Conservation (phyloP, 176 grass and related monocot species). For the Ensete glaucum region DNA sequence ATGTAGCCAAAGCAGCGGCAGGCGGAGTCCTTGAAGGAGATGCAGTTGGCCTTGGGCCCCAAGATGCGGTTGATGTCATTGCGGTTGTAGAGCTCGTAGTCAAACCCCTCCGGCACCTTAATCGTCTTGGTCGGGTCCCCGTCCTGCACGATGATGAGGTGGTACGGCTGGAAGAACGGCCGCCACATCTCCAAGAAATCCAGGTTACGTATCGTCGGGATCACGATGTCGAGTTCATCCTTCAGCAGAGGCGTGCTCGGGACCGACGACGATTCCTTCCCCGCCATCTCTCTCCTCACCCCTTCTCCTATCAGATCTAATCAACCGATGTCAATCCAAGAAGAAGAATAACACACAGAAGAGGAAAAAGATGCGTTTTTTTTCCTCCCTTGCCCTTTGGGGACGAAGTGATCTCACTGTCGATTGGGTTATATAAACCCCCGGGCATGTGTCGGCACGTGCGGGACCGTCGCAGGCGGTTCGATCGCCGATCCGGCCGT, state of each 20-base stretch:
- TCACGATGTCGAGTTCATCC: conserved; percentile 96
- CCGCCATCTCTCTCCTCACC: too few species aligned
- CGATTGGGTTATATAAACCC: too few species aligned
- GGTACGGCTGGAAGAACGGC: conserved; percentile 90
- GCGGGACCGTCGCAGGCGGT: too few species aligned
- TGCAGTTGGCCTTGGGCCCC: conserved; percentile 77
- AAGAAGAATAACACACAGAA: too few species aligned
- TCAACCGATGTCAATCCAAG: too few species aligned
- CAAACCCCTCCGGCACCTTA: conserved; percentile 74
- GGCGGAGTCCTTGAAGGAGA: conserved; percentile 96
- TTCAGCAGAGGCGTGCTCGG: conserved; percentile 46
- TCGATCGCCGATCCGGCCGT: too few species aligned
- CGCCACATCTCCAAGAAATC: conserved; percentile 97
- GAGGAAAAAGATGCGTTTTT: too few species aligned
- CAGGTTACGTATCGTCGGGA: conserved; percentile 90
- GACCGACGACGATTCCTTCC: conserved; percentile 4
- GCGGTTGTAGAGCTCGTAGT: conserved; percentile 98
- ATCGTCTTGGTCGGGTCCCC: conserved; percentile 63
- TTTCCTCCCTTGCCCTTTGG: too few species aligned
- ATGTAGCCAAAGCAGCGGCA: conserved; percentile 93
- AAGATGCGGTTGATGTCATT: conserved; percentile 89
- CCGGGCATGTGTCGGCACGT: too few species aligned
- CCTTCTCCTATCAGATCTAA: too few species aligned
- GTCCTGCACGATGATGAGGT: conserved; percentile 97
- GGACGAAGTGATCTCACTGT: too few species aligned